Evolutionary conservation across 1,284 basidiomycete genomes (phyloP).

Genomic region (Chalciporus sp.): DNA sequence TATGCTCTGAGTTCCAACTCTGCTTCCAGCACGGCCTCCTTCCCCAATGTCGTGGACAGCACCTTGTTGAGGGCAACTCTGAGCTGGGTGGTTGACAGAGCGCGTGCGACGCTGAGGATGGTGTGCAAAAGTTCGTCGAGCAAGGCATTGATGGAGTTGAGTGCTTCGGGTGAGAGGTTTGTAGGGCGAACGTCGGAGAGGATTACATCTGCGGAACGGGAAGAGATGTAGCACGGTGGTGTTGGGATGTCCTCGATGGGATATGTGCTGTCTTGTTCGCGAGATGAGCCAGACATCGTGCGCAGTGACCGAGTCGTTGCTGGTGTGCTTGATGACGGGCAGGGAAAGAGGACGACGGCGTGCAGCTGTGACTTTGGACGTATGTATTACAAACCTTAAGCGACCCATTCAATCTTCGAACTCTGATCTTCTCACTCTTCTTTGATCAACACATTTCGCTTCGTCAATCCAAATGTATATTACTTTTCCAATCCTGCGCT

Average conservation of each 20-base stretch:
- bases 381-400: neutral
- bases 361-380: neutral
- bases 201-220: slow-evolving; percentile 83
- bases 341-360: slow-evolving; percentile 6
- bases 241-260: slow-evolving; percentile 14
- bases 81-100: slow-evolving; percentile 76
- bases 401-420: neutral
- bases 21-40: slow-evolving; percentile 89
- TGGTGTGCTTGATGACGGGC: neutral
- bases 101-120: slow-evolving; percentile 69
- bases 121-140: slow-evolving; percentile 87
- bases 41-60: slow-evolving; percentile 78
- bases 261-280: slow-evolving; percentile 16
- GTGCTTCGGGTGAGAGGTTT: slow-evolving; percentile 73
- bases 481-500: neutral
- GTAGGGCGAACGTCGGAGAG: slow-evolving; percentile 91
- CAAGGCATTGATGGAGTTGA: slow-evolving; percentile 78
- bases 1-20: slow-evolving; percentile 89
- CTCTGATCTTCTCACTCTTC: neutral
- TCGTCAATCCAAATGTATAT: no score
- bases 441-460: neutral
- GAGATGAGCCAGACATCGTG: slow-evolving; percentile 27
- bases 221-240: slow-evolving; percentile 76
- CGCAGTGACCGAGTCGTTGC: slow-evolving; percentile 1
- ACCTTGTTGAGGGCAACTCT: slow-evolving; percentile 73